These are phyloP conservation scores for Durusdinium trenchii DNA, from an alignment of 73 alveolate genomes.

Conservation along the genomic window DNA sequence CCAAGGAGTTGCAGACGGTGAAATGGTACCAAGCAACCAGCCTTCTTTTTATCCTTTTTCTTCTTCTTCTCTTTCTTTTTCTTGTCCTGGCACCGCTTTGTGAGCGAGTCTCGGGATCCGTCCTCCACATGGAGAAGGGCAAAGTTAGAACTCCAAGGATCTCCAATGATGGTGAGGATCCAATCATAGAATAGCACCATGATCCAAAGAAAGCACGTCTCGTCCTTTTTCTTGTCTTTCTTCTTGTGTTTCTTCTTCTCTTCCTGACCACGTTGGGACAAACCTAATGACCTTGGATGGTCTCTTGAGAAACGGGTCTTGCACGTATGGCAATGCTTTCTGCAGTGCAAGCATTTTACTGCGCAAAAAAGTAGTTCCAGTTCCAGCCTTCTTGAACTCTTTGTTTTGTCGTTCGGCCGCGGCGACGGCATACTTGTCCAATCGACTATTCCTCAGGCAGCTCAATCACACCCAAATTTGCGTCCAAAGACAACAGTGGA, in stretches of 20 bases:
- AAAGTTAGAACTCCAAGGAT: no score
- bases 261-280: not conserved
- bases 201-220: no score
- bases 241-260: conserved; percentile 65
- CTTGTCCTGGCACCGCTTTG: conserved; percentile 48
- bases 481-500: not conserved
- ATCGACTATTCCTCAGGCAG: conserved; percentile 47
- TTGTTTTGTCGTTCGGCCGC: conserved; percentile 89
- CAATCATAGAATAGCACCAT: no score
- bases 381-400: conserved; percentile 71
- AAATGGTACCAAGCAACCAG: no score
- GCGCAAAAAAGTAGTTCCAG: not conserved
- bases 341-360: not conserved
- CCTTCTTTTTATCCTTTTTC: conserved; percentile 87
- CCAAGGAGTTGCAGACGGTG: no score
- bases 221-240: conserved; percentile 63
- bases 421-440: conserved; percentile 83
- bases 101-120: no score
- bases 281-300: not conserved
- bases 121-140: no score
- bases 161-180: not conserved
- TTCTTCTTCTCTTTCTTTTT: conserved; percentile 52
- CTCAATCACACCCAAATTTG: not conserved
- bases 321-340: not conserved
- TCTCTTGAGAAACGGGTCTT: no score